These are phyloP conservation scores for Cladophialophora psammophila DNA, from an alignment of 2,329 filamentous ascomycete species.

Conservation along the genomic window DNA sequence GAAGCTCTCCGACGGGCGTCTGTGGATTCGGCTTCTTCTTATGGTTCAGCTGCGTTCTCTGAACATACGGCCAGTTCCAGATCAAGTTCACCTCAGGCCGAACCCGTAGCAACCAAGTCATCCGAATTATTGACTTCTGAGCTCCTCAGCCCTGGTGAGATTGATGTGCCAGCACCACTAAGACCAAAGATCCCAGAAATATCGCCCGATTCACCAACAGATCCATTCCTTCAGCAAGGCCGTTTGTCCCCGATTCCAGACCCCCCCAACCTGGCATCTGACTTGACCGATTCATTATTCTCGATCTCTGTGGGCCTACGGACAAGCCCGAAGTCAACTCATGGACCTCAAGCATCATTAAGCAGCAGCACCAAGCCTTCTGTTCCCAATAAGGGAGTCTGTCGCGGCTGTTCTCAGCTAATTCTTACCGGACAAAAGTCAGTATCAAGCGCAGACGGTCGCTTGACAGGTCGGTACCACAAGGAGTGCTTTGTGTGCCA, in stretches of 20 bases:
- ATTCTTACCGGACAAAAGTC: constrained; percentile 81
- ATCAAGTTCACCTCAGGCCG: constrained; percentile 67
- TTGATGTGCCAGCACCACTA: constrained; percentile 39
- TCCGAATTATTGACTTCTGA: constrained; percentile 44
- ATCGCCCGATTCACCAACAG: constrained; percentile 56
- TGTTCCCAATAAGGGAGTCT: constrained; percentile 68
- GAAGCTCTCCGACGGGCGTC: constrained; percentile 29
- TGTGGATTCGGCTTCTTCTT: constrained; percentile 52
- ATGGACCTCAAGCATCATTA: constrained; percentile 6
- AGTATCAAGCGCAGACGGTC: constrained; percentile 89
- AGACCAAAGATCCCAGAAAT: constrained; percentile 24
- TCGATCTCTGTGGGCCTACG: constrained; percentile 22
- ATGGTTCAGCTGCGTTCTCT: constrained; percentile 50
- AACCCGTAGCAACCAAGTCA: constrained; percentile 19
- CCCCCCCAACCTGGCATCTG: neutral
- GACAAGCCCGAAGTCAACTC: constrained; percentile 17
- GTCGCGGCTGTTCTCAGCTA: constrained; percentile 77
- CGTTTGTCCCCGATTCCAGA: constrained; percentile 47
- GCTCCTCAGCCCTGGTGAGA: constrained; percentile 49
- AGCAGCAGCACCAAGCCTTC: constrained; percentile 16
- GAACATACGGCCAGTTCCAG: constrained; percentile 53
- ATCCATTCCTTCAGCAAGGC: constrained; percentile 54
- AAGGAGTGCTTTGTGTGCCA: constrained; percentile 93
- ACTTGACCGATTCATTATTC: constrained; percentile 29
- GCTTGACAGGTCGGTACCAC: constrained; percentile 91